phyloP scores from a whole-genome alignment of 768 basidiomycete genomes.

The Gelatoporia subvermispora region DNA sequence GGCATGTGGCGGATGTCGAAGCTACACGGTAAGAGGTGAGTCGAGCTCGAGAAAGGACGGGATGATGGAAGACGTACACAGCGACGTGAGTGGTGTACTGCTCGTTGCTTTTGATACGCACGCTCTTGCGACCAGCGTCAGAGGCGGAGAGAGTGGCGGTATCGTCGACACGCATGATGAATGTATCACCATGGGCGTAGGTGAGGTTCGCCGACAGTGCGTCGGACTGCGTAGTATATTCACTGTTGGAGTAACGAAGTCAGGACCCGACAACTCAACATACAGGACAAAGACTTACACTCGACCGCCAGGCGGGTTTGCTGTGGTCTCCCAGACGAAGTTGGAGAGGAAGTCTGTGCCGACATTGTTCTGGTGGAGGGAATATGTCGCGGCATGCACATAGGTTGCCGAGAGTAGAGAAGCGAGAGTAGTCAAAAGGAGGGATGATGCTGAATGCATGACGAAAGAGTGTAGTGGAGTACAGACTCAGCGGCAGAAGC shows the following conservation, averaged over 20 bases:
- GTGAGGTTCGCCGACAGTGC: slow-evolving; percentile 54
- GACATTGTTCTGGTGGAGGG: neutral
- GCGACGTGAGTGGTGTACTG: slow-evolving; percentile 48
- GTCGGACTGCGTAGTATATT: slow-evolving; percentile 42
- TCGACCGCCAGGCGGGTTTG: slow-evolving; percentile 63
- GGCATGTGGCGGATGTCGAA: slow-evolving; percentile 51
- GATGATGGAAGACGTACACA: slow-evolving; percentile 34
- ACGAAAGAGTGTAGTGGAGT: neutral
- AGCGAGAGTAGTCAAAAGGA: neutral
- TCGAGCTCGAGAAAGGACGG: neutral
- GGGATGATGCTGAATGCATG: neutral
- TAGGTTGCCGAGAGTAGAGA: neutral
- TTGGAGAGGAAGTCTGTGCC: slow-evolving; percentile 39
- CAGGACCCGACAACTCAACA: neutral
- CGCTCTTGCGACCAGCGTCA: slow-evolving; percentile 55
- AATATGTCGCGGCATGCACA: neutral
- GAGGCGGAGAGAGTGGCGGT: slow-evolving; percentile 40
- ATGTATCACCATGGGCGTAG: slow-evolving; percentile 45
- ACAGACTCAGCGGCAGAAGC: neutral
- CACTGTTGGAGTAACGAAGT: slow-evolving; percentile 23
- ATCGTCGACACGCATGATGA: slow-evolving; percentile 53
- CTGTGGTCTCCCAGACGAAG: slow-evolving; percentile 43
- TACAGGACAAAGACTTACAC: slow-evolving; percentile 42
- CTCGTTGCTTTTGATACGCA: slow-evolving; percentile 50
- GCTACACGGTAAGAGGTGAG: neutral